phyloP scores from a whole-genome alignment of 2,329 filamentous ascomycete genomes.

The Microsporum ferrugineum region DNA sequence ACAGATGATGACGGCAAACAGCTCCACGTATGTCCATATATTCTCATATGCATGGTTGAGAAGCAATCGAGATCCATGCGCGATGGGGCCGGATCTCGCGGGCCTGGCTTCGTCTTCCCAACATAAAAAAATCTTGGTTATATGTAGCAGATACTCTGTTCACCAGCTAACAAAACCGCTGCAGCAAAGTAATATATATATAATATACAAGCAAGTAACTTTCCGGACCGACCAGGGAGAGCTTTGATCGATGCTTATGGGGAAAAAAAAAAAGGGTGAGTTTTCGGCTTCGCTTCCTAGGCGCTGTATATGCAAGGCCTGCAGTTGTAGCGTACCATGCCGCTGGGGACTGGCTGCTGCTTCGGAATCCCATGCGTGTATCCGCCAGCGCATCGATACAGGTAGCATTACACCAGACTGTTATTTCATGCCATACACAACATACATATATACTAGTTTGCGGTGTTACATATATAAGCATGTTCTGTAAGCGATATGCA shows the following conservation, averaged over 20 bases:
- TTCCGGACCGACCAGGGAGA: not conserved
- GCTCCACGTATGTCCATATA: not conserved
- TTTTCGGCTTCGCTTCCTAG: not conserved
- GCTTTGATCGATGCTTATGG: not conserved
- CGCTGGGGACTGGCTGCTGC: not conserved
- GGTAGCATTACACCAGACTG: not conserved
- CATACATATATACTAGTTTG: too few relatives aligned
- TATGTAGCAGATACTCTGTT: too few relatives aligned
- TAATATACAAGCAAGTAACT: not conserved
- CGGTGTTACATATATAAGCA: not conserved
- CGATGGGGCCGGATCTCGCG: not conserved
- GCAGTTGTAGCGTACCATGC: not conserved
- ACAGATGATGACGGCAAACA: too few relatives aligned
- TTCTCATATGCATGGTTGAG: not conserved
- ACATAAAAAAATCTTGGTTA: too few relatives aligned
- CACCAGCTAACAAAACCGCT: too few relatives aligned
- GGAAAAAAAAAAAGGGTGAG: not conserved
- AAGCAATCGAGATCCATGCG: conserved; percentile 1
- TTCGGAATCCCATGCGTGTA: not conserved
- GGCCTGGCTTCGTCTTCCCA: not conserved
- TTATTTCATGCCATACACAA: too few relatives aligned
- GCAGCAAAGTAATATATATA: not conserved
- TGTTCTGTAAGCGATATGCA: not conserved
- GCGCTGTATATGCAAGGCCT: not conserved
- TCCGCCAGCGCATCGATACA: not conserved